These are phyloP conservation scores for Sarocladiaceae sp. DNA, from an alignment of 2,329 filamentous ascomycete species.

Conservation along the genomic window DNA sequence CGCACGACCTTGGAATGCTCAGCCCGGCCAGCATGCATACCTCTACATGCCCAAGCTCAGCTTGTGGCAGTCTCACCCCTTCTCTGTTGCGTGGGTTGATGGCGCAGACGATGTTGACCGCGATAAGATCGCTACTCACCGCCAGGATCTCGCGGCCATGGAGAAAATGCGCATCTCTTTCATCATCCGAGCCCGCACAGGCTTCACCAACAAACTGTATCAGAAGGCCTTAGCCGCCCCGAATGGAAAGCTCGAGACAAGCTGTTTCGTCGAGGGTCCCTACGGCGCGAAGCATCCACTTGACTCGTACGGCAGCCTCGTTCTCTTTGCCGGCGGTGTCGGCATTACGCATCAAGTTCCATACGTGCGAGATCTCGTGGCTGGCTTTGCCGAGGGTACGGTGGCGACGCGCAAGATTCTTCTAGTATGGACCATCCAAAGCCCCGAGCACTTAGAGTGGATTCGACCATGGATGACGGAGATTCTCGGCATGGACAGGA, in stretches of 20 bases:
- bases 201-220: conserved; percentile 65
- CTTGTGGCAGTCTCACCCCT: conserved; percentile 70
- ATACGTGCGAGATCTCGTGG: conserved; percentile 66
- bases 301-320: conserved; percentile 69
- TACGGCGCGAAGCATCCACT: conserved; percentile 68
- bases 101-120: conserved; percentile 46
- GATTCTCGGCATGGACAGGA: conserved; percentile 67
- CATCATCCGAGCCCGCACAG: conserved; percentile 66
- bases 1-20: conserved; percentile 70
- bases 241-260: conserved; percentile 55
- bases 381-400: conserved; percentile 61
- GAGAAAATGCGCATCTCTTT: conserved; percentile 63
- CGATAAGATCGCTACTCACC: conserved; percentile 53
- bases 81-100: conserved; percentile 73
- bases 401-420: conserved; percentile 66
- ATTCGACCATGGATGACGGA: conserved; percentile 79
- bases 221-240: conserved; percentile 57
- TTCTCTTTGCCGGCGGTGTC: conserved; percentile 75
- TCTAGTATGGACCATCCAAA: conserved; percentile 74
- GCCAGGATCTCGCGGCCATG: conserved; percentile 52
- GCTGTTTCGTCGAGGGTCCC: conserved; percentile 66
- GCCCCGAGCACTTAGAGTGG: conserved; percentile 75
- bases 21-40: conserved; percentile 72
- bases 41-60: conserved; percentile 69
- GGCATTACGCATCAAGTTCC: conserved; percentile 76